Evolutionary conservation across 352 stramenopile genomes (phyloP), one percentile per base, ranked within the genome.

Genomic region (Globisporangium apiculatum): DNA sequence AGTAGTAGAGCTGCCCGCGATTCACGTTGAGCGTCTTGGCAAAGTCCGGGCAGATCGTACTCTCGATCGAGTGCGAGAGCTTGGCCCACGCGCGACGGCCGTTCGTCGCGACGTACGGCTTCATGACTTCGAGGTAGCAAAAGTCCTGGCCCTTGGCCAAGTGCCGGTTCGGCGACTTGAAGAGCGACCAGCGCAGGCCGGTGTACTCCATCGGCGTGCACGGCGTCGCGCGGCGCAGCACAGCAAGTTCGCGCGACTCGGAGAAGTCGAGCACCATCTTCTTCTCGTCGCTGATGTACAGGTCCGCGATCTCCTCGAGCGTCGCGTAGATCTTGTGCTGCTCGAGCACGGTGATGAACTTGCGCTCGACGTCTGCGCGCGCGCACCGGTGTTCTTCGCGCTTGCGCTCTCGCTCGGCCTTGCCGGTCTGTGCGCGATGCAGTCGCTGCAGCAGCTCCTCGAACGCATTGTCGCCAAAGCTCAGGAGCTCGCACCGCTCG

Each of bases 261-360:
- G 80, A 85, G 57, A 88, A 90, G 57, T 90, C 80, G 15, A 90
- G 68, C 63, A 87, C 76, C 66, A 89, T 75, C 60, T 85, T 78
- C 61, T 80, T 83, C 14, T 80, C 66, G 35, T 77, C 66, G 60
- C 73, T 79, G 48, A 88, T 51, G 56, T 85, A 90, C 51, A 90
- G 47, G 14, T 87, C 74, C 4, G 76, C 78, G 55, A 88, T 74
- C 53, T 84, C 72, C 17, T 87, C 77, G n/a, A 90, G 75, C 40
- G 76, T 75, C 0, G 64, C 80, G 61, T 79, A 80, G 57, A 90
- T 64, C 43, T 72, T 69, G 61, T 76, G 78, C 24, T 71, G 69
- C 52, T 86, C 78, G 31, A 87, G 66, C 36, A 77, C 65, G 49
- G 79, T 78, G 40, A 87, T 55, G 58, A 66, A 70, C 54, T 75